Base-by-base conservation (phyloP, 2,329 filamentous ascomycete genomes). In the Venturia asperata region DNA sequence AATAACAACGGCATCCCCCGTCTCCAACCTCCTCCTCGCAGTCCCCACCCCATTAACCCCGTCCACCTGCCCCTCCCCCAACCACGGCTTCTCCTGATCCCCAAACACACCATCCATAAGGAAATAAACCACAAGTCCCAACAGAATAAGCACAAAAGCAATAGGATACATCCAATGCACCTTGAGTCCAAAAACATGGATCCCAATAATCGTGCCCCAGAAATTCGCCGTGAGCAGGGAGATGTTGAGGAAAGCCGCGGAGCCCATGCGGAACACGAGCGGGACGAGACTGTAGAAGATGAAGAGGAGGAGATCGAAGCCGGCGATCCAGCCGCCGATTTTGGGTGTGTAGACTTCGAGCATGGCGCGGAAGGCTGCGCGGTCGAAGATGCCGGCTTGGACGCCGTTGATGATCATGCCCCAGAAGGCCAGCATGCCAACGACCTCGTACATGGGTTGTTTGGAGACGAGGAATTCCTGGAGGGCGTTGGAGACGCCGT, bases 191-290 rank as follows among this genome's bases (percentile, higher is more conserved):
- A 99, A 96, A 61, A 97, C 90, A 74, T 87, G 84, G 70, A 95
- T 85, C 62, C 94, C 94, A 70, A 99, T 93, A 70, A 95, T 89
- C 68, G 96, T 89, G 69, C 92, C 92, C 94, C 94, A 99, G 79
- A 97, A 97, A 78, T 96, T 97, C 71, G 87, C 91, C 1, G 94
- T 97, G 67, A 99, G 81, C 69, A 99, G 81, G 9, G 89, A 93
- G 72, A 97, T 96, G 77, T 99, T 96, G 81, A 97, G 95, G 78
- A 99, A 97, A 24, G 92, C 93, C 2, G 94, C 94, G 19, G 86
- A 90, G 37, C 89, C 89, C 79, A 97, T 89, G 69, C 94, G 90
- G 77, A 97, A 87, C 68, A 99, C 83, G 64, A 97, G 79, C 0
- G 94, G 94, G 0, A 90, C 92, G 3, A 94, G 81, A 9, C 87